Base-by-base conservation (phyloP, 805 yeast species). In the Wickerhamiella galacta region DNA sequence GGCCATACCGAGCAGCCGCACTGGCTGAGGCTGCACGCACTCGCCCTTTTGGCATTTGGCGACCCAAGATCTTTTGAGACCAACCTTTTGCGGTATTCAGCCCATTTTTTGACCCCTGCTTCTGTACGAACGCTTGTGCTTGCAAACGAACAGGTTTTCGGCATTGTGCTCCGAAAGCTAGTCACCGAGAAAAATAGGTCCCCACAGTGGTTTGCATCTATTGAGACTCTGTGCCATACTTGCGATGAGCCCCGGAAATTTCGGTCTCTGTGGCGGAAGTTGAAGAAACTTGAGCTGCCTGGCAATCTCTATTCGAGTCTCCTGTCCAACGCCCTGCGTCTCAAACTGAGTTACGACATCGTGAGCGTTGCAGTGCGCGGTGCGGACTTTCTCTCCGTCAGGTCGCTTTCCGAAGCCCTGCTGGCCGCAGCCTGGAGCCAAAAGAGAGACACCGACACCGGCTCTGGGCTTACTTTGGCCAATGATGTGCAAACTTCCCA, bases 391-490 rank as follows among this genome's bases (percentile, higher is more conserved):
- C 26, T 36, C 6, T 30, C 14, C 20, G 32, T 35, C 6, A 3
- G n/a, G 2, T 24, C 39, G 15, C 20, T 48, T 11, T 37, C 48
- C 9, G 34, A 37, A 11, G 54, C 52, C 12, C 37, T 51, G 34
- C 39, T 39, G 40, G 35, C 42, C 11, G 42, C 38, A 3, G 45
- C 45, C 12, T 47, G 46, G 43, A 47, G 46, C 22, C 50, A 44
- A 22, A 31, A 28, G 20, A 34, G 30, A 15, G 29, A 32, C 6
- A 28, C n/a, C 10, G 22, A 23, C 22, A 30, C 32, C 15, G 35
- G 32, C 7, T 31, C 16, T 4, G 29, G 33, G 4, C 33, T 26
- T 25, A 34, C 37, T 3, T 20, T 22, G 24, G 34, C 36, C 20
- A 27, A 30, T 3, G 38, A 35, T 16, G 28, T 33, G 1, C 42